Evolutionary conservation across 305 asterid species (phyloP).

Genomic region (Solanum hybrid): DNA sequence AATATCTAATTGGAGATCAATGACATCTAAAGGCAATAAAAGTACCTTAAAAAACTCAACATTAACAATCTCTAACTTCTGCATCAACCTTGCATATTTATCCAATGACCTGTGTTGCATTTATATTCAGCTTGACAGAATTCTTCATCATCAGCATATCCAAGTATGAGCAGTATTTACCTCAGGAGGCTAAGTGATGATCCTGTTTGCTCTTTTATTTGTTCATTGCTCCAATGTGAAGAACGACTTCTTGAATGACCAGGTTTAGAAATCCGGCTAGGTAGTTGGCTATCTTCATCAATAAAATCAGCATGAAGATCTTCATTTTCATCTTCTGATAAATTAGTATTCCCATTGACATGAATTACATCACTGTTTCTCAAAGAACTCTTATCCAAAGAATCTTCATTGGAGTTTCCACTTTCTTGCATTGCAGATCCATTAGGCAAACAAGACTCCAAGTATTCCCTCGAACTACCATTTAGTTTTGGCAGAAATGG

Average conservation of each 20-base stretch:
- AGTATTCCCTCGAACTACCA: constrained; percentile 39
- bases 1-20: background rate
- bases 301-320: constrained; percentile 99
- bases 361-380: constrained; percentile 34
- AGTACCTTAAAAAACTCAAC: constrained; percentile 87
- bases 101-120: constrained; percentile 73
- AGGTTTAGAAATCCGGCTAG: constrained; percentile 76
- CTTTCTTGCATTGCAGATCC: constrained; percentile 39
- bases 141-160: constrained; percentile 6
- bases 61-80: constrained; percentile 83
- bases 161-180: constrained; percentile 31
- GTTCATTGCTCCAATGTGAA: constrained; percentile 49
- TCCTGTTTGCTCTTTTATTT: constrained; percentile 73
- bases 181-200: constrained; percentile 85
- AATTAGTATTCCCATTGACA: constrained; percentile 46
- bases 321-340: constrained; percentile 94
- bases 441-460: constrained; percentile 40
- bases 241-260: constrained; percentile 48
- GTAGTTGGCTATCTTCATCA: constrained; percentile 99
- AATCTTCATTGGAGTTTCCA: constrained; percentile 30
- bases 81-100: constrained; percentile 97
- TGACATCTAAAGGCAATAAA: constrained; percentile 4
- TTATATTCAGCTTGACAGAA: constrained; percentile 21
- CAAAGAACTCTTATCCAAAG: constrained; percentile 25
- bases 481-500: constrained; percentile 57